phyloP scores from a whole-genome alignment of 345 rosid species.

The Ailanthus altissimus region DNA sequence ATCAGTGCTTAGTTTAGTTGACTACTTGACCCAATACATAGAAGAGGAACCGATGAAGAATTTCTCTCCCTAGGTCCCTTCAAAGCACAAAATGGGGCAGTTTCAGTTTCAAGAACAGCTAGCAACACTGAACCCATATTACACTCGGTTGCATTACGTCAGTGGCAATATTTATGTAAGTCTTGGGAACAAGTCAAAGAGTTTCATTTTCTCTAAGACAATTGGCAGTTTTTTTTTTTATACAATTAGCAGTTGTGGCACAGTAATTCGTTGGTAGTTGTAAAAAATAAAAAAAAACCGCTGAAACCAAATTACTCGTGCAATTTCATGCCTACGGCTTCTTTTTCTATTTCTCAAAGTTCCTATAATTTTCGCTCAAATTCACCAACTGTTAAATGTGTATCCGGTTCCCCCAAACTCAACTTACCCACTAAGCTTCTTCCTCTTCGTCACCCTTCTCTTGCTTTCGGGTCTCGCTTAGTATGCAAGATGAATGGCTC shows the following conservation, averaged over 20 bases:
- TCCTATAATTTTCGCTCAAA: background rate
- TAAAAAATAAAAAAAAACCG: no score
- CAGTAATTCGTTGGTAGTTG: no score
- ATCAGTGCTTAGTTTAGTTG: background rate
- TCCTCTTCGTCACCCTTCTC: conserved; percentile 9
- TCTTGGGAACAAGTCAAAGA: no score
- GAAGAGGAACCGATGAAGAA: background rate
- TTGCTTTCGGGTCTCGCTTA: conserved; percentile 22
- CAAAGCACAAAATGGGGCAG: conserved; percentile 29
- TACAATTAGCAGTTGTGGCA: no score
- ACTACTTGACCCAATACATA: background rate
- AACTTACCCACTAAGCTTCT: background rate
- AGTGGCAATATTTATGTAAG: no score
- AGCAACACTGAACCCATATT: conserved; percentile 16
- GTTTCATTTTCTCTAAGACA: no score
- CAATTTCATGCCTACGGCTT: conserved; percentile 22
- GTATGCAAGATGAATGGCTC: conserved; percentile 28
- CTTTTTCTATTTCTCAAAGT: background rate
- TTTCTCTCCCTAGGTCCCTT: background rate
- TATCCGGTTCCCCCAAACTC: background rate
- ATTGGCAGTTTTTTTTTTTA: no score
- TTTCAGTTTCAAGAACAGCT: conserved; percentile 30
- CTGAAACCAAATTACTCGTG: conserved; percentile 15
- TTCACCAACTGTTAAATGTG: background rate
- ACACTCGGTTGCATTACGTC: no score